Evolutionary conservation across 2,329 filamentous ascomycete species (phyloP).

Genomic region (Amauroascus verrucosus): DNA sequence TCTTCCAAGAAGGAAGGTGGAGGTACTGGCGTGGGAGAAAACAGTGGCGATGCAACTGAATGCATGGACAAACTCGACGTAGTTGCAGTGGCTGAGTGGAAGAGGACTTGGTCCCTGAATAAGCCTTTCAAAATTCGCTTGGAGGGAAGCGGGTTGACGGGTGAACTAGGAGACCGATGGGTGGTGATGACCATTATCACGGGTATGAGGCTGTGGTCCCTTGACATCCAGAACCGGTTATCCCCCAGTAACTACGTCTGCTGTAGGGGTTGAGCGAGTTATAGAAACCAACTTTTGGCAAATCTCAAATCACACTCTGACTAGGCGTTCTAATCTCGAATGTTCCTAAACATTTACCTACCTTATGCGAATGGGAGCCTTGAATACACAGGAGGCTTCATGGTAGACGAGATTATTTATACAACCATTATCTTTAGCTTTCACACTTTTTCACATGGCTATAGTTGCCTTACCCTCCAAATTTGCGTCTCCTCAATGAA

Average conservation of each 20-base stretch:
- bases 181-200: constrained; percentile 7
- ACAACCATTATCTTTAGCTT: no score
- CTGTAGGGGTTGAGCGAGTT: background rate
- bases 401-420: no score
- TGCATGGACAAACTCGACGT: background rate
- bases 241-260: background rate
- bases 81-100: constrained; percentile 1
- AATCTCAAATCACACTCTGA: background rate
- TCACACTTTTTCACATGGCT: no score
- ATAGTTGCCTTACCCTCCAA: no score
- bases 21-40: background rate
- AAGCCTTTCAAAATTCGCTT: constrained; percentile 6
- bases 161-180: constrained; percentile 10
- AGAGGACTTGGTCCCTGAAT: background rate
- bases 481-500: no score
- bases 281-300: background rate
- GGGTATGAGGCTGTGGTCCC: constrained; percentile 4
- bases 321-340: no score
- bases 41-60: background rate
- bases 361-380: no score
- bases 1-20: background rate
- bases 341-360: no score
- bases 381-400: no score
- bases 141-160: constrained; percentile 1
- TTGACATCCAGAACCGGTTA: constrained; percentile 3